Conservation (phyloP, 179 eudicot species). For the Nepenthes alata region DNA sequence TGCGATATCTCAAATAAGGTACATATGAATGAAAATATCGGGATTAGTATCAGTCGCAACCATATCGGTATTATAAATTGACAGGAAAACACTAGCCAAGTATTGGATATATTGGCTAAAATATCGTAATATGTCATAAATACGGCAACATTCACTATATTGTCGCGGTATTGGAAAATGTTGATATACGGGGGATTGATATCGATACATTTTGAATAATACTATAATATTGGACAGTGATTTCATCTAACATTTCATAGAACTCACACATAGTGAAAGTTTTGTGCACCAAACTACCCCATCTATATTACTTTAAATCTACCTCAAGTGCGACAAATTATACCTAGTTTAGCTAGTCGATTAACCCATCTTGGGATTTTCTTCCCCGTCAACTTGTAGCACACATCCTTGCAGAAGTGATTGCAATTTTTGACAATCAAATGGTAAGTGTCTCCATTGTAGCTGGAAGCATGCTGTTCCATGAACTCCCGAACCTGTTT, state of each 20-base stretch:
- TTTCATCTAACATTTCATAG: neutral
- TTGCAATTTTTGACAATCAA: conserved; percentile 89
- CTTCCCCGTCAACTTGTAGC: conserved; percentile 69
- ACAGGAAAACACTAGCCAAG: no score
- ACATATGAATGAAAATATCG: no score
- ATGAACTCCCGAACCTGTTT: conserved; percentile 75
- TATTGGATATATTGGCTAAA: no score
- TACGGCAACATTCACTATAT: no score
- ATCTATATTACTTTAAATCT: no score
- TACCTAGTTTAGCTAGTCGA: conserved; percentile 87
- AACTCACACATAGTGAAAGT: no score
- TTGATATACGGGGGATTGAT: neutral
- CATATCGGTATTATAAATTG: no score
- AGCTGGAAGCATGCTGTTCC: conserved; percentile 64
- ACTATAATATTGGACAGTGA: neutral
- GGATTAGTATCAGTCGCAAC: no score
- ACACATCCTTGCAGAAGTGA: conserved; percentile 84
- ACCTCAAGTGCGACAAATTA: neutral
- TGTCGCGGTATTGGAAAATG: no score
- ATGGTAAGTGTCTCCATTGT: conserved; percentile 85
- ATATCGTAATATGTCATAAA: no score
- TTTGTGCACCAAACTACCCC: no score
- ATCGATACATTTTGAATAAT: neutral
- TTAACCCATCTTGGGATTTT: conserved; percentile 85
- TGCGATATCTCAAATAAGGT: no score